Conservation (phyloP, 2,329 filamentous ascomycete species). For the Fusarium tuaranense region DNA sequence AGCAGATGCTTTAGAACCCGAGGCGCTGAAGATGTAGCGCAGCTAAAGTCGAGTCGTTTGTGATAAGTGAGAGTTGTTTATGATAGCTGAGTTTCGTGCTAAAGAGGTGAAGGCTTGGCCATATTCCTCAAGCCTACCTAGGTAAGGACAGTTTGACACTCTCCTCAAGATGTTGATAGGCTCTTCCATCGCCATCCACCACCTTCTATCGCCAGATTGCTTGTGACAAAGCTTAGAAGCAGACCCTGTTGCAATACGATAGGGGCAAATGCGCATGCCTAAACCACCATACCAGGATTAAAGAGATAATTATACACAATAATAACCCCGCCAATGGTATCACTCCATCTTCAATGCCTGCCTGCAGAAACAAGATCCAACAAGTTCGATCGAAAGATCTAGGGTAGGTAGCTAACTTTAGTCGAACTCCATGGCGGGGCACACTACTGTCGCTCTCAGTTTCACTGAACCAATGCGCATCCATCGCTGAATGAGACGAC, state of each 20-base stretch:
- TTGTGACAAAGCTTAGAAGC: conserved; percentile 4
- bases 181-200: conserved; percentile 33
- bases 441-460: not conserved
- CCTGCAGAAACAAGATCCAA: not conserved
- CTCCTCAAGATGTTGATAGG: not conserved
- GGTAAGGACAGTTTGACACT: not conserved
- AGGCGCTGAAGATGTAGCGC: not conserved
- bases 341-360: not conserved
- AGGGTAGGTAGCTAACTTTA: conserved; percentile 31
- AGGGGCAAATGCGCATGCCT: not conserved
- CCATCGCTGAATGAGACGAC: not conserved
- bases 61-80: not conserved
- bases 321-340: not conserved
- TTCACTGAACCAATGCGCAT: not conserved
- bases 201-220: conserved; percentile 41
- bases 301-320: not conserved
- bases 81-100: not conserved
- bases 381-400: not conserved
- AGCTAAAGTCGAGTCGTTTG: not conserved
- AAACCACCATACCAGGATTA: not conserved
- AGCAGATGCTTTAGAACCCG: conserved; percentile 7
- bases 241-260: not conserved
- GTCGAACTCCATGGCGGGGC: not conserved
- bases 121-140: too few relatives aligned
- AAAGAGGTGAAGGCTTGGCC: not conserved